phyloP scores from a whole-genome alignment of 805 yeast species.

The Cyberlindnera amylophila region DNA sequence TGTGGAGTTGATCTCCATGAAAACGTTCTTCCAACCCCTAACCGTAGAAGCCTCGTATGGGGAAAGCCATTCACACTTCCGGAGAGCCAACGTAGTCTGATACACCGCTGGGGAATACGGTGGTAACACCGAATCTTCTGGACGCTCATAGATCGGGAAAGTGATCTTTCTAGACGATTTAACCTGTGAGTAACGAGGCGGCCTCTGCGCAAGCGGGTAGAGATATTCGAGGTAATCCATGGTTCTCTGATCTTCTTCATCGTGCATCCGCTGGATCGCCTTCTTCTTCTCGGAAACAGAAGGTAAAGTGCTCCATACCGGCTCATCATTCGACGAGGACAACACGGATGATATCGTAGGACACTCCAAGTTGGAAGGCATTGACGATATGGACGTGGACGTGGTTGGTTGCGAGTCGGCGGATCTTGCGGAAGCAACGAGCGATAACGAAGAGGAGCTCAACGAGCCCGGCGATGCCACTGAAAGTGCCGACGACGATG shows the following conservation, averaged over 20 bases:
- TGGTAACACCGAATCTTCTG: conserved; percentile 44
- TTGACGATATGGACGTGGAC: neutral
- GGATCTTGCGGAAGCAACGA: conserved; percentile 12
- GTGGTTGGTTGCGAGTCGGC: conserved; percentile 3
- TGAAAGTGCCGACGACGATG: neutral
- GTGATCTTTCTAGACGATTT: conserved; percentile 14
- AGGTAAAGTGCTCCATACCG: too few relatives aligned
- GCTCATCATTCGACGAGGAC: neutral
- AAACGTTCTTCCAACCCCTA: conserved; percentile 66
- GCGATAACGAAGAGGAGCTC: conserved; percentile 3
- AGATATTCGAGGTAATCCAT: conserved; percentile 19
- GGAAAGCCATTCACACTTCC: conserved; percentile 72
- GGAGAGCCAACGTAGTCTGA: conserved; percentile 49
- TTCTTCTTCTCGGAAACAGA: too few relatives aligned
- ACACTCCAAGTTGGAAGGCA: too few relatives aligned
- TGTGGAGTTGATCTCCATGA: conserved; percentile 80
- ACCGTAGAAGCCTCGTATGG: conserved; percentile 69
- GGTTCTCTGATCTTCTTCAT: neutral
- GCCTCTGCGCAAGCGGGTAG: conserved; percentile 14
- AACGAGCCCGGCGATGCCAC: neutral
- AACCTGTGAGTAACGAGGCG: conserved; percentile 16
- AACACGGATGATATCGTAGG: neutral
- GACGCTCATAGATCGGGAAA: conserved; percentile 35
- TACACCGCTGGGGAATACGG: conserved; percentile 61
- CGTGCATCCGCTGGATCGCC: neutral